Conservation (phyloP, 2,329 filamentous ascomycete species). For the Hypoxylon sp. region DNA sequence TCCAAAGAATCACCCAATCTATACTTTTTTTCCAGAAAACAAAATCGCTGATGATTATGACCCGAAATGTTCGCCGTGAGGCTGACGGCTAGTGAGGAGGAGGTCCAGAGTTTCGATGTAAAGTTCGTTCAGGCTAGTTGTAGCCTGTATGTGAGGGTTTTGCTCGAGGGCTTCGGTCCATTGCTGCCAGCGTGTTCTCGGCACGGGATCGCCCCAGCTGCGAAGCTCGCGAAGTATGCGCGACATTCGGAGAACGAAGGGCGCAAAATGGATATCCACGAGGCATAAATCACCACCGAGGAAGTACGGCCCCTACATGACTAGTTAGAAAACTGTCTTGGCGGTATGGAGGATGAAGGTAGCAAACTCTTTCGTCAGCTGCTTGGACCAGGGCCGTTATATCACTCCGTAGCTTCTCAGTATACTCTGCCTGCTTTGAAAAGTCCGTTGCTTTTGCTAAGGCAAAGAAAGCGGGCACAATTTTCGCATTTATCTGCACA, state of each 20-base stretch:
- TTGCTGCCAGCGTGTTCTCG: conserved; percentile 68
- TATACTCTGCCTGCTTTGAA: conserved; percentile 64
- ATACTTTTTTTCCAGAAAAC: conserved; percentile 1
- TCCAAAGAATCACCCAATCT: conserved; percentile 8
- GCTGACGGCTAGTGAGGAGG: conserved; percentile 37
- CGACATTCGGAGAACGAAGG: conserved; percentile 75
- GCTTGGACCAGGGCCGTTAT: conserved; percentile 63
- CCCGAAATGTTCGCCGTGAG: conserved; percentile 22
- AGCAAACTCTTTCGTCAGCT: conserved; percentile 53
- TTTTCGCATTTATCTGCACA: conserved; percentile 74
- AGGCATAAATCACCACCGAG: conserved; percentile 60
- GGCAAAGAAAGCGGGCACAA: conserved; percentile 79
- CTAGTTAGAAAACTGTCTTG: conserved; percentile 7
- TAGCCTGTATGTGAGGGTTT: conserved; percentile 69
- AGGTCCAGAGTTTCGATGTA: conserved; percentile 67
- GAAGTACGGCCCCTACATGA: conserved; percentile 71
- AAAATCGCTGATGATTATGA: conserved; percentile 10
- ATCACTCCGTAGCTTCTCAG: conserved; percentile 68
- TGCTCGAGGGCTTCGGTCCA: conserved; percentile 76
- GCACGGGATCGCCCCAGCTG: conserved; percentile 70
- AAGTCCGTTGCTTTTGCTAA: conserved; percentile 72
- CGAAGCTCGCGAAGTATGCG: conserved; percentile 70
- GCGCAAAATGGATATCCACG: conserved; percentile 78
- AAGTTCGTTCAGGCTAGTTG: conserved; percentile 67
- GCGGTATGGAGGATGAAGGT: background rate